phyloP scores from a whole-genome alignment of 352 stramenopile genomes.

The Phytopythium montanum region DNA sequence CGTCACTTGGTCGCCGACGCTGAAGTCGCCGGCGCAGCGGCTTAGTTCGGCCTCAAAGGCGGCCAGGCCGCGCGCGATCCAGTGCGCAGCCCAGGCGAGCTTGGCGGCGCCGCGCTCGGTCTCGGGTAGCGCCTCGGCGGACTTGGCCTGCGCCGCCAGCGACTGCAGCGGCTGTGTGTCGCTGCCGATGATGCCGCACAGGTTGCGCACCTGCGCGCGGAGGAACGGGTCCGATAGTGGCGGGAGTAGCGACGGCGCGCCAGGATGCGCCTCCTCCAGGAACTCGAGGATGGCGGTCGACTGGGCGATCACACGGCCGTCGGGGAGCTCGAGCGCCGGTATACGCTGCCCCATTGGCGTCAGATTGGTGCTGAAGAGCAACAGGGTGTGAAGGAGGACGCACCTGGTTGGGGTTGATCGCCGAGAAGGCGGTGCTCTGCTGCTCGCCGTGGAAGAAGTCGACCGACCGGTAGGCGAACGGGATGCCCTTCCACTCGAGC shows the following conservation, averaged over 20 bases:
- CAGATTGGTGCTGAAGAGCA: too few species aligned
- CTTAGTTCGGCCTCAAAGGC: slow-evolving; percentile 65
- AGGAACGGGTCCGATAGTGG: slow-evolving; percentile 57
- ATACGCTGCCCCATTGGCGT: slow-evolving; percentile 27
- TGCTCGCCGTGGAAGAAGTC: slow-evolving; percentile 71
- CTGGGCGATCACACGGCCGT: slow-evolving; percentile 69
- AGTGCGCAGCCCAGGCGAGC: slow-evolving; percentile 51
- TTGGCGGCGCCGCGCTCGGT: slow-evolving; percentile 45
- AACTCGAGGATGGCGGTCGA: slow-evolving; percentile 56
- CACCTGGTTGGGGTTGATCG: slow-evolving; percentile 70
- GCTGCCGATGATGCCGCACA: slow-evolving; percentile 89
- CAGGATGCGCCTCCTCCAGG: slow-evolving; percentile 41
- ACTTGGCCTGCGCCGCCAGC: slow-evolving; percentile 62
- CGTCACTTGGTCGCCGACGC: slow-evolving; percentile 75
- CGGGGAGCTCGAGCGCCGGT: slow-evolving; percentile 74
- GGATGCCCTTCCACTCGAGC: slow-evolving; percentile 82
- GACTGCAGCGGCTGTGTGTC: slow-evolving; percentile 93
- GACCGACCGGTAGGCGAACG: slow-evolving; percentile 76
- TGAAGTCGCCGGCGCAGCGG: slow-evolving; percentile 46
- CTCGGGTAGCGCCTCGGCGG: slow-evolving; percentile 36
- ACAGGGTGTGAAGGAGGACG: background rate
- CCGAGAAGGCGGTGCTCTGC: slow-evolving; percentile 40
- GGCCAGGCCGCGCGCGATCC: slow-evolving; percentile 76
- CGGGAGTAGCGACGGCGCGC: slow-evolving; percentile 47
- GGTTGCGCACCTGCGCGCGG: slow-evolving; percentile 76